Conservation (phyloP, 2,329 filamentous ascomycete genomes). For the Chrysoporthe puriensis region DNA sequence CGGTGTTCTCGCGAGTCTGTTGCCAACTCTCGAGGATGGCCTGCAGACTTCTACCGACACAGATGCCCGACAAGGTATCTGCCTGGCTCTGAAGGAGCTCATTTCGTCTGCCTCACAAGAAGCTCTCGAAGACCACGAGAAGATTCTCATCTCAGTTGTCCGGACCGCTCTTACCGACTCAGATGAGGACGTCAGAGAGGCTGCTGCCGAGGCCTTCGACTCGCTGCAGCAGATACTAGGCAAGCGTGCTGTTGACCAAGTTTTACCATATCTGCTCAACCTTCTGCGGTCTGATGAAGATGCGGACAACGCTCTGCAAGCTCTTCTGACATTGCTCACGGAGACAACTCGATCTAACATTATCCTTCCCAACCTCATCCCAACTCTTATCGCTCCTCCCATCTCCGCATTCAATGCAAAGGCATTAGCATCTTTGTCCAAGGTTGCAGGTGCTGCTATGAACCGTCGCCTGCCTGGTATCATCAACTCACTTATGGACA, state of each 20-base stretch:
- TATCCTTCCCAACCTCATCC: constrained; percentile 93
- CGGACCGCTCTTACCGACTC: constrained; percentile 89
- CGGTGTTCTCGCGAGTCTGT: constrained; percentile 81
- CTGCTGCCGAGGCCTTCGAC: constrained; percentile 96
- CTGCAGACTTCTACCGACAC: constrained; percentile 86
- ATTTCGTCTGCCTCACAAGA: constrained; percentile 88
- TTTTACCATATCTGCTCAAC: constrained; percentile 87
- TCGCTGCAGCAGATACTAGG: constrained; percentile 90
- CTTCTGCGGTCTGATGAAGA: constrained; percentile 85
- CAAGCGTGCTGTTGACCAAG: constrained; percentile 93
- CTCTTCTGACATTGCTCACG: constrained; percentile 89
- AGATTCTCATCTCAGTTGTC: constrained; percentile 91
- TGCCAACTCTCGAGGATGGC: constrained; percentile 91
- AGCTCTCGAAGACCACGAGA: constrained; percentile 90
- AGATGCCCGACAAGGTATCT: constrained; percentile 95
- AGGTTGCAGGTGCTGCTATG: constrained; percentile 90
- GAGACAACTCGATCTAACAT: constrained; percentile 94
- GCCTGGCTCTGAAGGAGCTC: constrained; percentile 91
- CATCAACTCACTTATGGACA: constrained; percentile 92
- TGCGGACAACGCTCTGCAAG: constrained; percentile 89
- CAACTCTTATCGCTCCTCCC: constrained; percentile 85
- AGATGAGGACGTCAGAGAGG: constrained; percentile 88
- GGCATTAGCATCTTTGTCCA: constrained; percentile 87
- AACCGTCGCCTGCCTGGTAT: constrained; percentile 87
- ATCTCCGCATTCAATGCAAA: constrained; percentile 95